These are phyloP conservation scores for Neospermospora avenae DNA, from an alignment of 2,329 filamentous ascomycete species.

Conservation along the genomic window DNA sequence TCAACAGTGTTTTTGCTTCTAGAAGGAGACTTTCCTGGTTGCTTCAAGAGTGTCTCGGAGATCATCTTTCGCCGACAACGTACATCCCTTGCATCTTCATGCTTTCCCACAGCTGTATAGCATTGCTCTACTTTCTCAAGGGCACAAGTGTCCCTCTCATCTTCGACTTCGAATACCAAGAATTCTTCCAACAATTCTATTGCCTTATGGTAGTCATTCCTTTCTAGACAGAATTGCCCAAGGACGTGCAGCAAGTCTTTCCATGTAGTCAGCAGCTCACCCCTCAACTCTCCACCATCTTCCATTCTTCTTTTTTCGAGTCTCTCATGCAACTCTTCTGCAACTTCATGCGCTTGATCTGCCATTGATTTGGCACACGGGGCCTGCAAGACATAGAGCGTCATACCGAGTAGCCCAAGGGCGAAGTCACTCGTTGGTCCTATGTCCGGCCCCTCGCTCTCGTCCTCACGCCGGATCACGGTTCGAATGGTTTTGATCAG, in stretches of 20 bases:
- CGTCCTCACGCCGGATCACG: no score
- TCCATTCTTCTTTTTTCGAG: not conserved
- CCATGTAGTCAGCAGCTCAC: conserved; percentile 8
- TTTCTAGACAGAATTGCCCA: not conserved
- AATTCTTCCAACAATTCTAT: conserved; percentile 4
- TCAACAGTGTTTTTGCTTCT: not conserved
- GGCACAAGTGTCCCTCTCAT: conserved; percentile 6
- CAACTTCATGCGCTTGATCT: conserved; percentile 4
- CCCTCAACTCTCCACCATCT: not conserved
- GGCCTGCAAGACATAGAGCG: conserved; percentile 8
- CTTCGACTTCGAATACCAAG: not conserved
- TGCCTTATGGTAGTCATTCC: not conserved
- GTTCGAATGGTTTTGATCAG: not conserved
- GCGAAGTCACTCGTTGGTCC: not conserved
- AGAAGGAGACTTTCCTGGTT: not conserved
- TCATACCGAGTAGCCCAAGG: conserved; percentile 8
- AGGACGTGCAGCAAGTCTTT: conserved; percentile 8
- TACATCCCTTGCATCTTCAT: not conserved
- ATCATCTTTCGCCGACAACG: not conserved
- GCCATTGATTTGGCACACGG: not conserved
- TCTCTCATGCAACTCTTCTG: not conserved
- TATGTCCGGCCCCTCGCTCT: not conserved
- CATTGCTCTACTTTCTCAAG: conserved; percentile 4
- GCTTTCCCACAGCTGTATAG: not conserved
- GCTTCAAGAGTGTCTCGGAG: not conserved